Conservation (phyloP, 805 yeast species). For the Priceomyces castillae region DNA sequence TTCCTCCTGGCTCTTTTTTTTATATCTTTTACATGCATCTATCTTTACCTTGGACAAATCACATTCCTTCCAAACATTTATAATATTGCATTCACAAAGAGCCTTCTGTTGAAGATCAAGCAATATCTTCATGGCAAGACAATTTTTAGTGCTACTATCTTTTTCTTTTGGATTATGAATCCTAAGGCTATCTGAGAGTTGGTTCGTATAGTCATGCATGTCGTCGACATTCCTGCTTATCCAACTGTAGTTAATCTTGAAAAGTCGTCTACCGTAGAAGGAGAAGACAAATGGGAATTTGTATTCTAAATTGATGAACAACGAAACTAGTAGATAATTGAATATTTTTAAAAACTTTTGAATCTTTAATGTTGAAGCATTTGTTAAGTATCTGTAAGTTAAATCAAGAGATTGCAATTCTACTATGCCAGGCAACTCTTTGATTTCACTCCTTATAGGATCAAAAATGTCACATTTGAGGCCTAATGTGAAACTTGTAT, state of each 20-base stretch:
- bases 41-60: conserved; percentile 1
- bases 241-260: conserved; percentile 19
- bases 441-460: conserved; percentile 2
- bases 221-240: conserved; percentile 10
- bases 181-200: not conserved
- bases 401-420: not conserved
- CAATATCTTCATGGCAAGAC: not conserved
- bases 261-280: conserved; percentile 23
- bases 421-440: not conserved
- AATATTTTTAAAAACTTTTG: conserved; percentile 12
- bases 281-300: conserved; percentile 32
- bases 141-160: not conserved
- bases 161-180: not conserved
- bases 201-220: conserved; percentile 1
- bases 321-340: conserved; percentile 21
- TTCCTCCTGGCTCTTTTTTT: not conserved
- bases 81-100: conserved; percentile 5
- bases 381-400: conserved; percentile 3
- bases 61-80: conserved; percentile 9
- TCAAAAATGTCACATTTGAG: conserved; percentile 11
- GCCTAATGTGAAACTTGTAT: conserved; percentile 7
- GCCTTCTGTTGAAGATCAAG: conserved; percentile 5
- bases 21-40: conserved; percentile 4
- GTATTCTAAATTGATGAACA: conserved; percentile 26
- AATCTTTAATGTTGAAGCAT: conserved; percentile 4